Conservation (phyloP, 768 basidiomycete species). For the Imleria badia region DNA sequence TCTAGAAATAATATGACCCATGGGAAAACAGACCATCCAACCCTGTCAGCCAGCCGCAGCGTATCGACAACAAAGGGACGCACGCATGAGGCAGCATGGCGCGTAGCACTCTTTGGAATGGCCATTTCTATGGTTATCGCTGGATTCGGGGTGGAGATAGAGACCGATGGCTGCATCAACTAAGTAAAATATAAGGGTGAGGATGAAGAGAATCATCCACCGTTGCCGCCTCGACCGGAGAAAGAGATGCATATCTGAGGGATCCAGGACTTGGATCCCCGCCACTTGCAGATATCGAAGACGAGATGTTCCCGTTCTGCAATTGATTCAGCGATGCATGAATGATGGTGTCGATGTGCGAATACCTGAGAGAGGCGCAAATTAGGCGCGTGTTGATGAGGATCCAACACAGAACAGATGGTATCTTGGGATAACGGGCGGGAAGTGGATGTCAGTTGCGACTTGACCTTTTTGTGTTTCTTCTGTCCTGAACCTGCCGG, state of each 20-base stretch:
- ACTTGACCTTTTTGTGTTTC: constrained; percentile 13
- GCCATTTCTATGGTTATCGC: constrained; percentile 13
- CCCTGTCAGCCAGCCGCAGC: neutral
- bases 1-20: constrained; percentile 8
- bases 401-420: constrained; percentile 4
- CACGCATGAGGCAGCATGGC: constrained; percentile 1
- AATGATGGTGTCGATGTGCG: neutral
- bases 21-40: neutral
- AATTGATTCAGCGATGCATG: constrained; percentile 13
- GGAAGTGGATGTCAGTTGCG: neutral
- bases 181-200: constrained; percentile 10
- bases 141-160: neutral
- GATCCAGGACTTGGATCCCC: constrained; percentile 7
- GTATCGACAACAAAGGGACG: neutral
- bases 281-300: constrained; percentile 14
- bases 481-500: constrained; percentile 6
- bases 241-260: constrained; percentile 2
- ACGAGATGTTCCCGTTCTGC: constrained; percentile 14
- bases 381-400: constrained; percentile 13
- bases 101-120: constrained; percentile 4
- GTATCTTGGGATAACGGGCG: constrained; percentile 5
- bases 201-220: constrained; percentile 15
- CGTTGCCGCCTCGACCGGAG: constrained; percentile 8
- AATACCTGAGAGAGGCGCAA: constrained; percentile 14
- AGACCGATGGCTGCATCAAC: constrained; percentile 7